Evolutionary conservation across 805 yeast genomes (phyloP), one percentile per base, ranked within the genome.

Genomic region (Kuraishia capsulata): DNA sequence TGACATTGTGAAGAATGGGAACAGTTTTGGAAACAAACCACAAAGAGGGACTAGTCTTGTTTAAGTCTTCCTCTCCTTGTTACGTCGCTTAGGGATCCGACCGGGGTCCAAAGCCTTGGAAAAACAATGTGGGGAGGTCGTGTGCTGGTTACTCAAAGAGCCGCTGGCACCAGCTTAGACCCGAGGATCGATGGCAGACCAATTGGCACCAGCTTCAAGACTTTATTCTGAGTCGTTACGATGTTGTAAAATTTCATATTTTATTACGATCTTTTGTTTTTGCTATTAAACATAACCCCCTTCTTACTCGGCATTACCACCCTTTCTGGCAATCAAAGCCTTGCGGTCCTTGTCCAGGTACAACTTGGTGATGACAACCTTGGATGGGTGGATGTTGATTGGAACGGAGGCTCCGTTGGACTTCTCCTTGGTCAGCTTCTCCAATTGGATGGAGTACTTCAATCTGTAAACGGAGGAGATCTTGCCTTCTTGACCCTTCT

Each of bases 401-500:
- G 97, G 97, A 57, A 89, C 84, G 48, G 96, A 78, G 63, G 95
- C 94, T 75, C 97, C 97, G 76, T 81, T 84, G 56, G 95, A 87
- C 79, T 92, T 92, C 76, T 92, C 97, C 76, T 81, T 84, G 75
- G 90, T 80, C 68, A 92, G 77, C 78, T 90, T 90, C 77, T 89
- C 97, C 61, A 92, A 82, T 75, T 90, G 97, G 57, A 92, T 78
- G 59, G 95, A 80, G 67, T 76, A 92, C 73, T 92, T 92, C 74
- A 92, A 84, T 84, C 98, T 90, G 96, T 92, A 92, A 57, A 90
- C 97, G 53, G 95, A 83, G 56, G 92, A 75, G 69, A 92, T 78
- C 75, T 88, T 86, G 73, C 98, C 98, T 78, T 90, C 98, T 61
- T 90, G 88, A 69, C 97, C 98, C 80, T 92, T 92, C 84, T 86